Evolutionary conservation across 768 basidiomycete genomes (phyloP).

Genomic region (Cystofilobasidium bisporidii): DNA sequence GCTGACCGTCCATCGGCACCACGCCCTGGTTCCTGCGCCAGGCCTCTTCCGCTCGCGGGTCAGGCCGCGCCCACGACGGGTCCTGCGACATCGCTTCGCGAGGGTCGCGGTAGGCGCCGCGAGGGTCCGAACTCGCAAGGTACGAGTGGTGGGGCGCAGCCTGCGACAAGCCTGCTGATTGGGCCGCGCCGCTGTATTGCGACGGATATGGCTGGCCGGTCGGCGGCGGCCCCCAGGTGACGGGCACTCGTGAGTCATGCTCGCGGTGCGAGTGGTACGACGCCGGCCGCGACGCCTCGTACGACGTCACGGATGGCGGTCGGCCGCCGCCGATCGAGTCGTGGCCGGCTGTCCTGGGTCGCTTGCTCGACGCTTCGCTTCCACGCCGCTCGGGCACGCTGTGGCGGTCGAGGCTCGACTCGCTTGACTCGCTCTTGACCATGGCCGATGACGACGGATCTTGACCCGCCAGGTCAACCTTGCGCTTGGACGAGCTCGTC

Average conservation of each 20-base stretch:
- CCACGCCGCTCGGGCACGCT: neutral
- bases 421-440: slow-evolving; percentile 1
- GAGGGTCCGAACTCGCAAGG: too few species aligned
- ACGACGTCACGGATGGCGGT: neutral
- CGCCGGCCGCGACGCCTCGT: neutral
- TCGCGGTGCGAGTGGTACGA: neutral
- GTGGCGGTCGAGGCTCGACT: neutral
- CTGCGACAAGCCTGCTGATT: too few species aligned
- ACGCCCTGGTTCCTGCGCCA: neutral
- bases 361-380: neutral
- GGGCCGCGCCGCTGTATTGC: neutral
- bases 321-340: neutral
- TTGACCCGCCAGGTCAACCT: neutral
- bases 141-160: too few species aligned
- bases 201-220: neutral
- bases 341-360: neutral
- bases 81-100: too few species aligned
- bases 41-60: neutral
- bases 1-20: too few species aligned
- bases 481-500: slow-evolving; percentile 15
- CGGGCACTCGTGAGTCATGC: neutral
- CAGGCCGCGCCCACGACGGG: neutral
- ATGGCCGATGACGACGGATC: neutral
- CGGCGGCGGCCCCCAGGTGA: neutral
- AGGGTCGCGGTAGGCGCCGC: too few species aligned